Evolutionary conservation across 2,329 filamentous ascomycete genomes (phyloP).

Genomic region (Fusarium dimerum): DNA sequence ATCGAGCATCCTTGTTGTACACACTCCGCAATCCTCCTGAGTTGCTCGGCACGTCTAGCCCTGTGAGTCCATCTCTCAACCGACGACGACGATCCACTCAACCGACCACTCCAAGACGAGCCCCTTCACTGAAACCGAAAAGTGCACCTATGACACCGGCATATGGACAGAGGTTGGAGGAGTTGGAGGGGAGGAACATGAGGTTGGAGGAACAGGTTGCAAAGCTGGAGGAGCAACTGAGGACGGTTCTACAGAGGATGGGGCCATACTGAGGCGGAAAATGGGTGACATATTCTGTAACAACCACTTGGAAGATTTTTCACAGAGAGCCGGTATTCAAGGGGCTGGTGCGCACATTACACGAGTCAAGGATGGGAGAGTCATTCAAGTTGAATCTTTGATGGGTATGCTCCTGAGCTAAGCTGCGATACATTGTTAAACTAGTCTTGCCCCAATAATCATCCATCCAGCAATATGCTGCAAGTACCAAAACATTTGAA

Average conservation of each 20-base stretch:
- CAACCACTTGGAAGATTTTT: background rate
- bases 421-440: too few relatives aligned
- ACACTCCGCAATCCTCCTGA: background rate
- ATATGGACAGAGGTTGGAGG: conserved; percentile 7
- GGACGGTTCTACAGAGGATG: background rate
- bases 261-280: background rate
- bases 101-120: background rate
- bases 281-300: background rate
- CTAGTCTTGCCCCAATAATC: too few relatives aligned
- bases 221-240: conserved; percentile 14
- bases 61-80: background rate
- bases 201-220: conserved; percentile 14
- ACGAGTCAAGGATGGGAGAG: too few relatives aligned
- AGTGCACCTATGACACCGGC: background rate
- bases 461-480: too few relatives aligned
- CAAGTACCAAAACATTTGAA: too few relatives aligned
- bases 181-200: conserved; percentile 4
- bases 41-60: background rate
- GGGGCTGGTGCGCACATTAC: too few relatives aligned
- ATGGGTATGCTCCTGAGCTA: too few relatives aligned
- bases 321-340: background rate
- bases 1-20: background rate
- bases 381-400: too few relatives aligned
- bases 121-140: background rate
- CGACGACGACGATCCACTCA: background rate